phyloP scores from a whole-genome alignment of 2,329 filamentous ascomycete species.

The Chaetomiaceae sp. region DNA sequence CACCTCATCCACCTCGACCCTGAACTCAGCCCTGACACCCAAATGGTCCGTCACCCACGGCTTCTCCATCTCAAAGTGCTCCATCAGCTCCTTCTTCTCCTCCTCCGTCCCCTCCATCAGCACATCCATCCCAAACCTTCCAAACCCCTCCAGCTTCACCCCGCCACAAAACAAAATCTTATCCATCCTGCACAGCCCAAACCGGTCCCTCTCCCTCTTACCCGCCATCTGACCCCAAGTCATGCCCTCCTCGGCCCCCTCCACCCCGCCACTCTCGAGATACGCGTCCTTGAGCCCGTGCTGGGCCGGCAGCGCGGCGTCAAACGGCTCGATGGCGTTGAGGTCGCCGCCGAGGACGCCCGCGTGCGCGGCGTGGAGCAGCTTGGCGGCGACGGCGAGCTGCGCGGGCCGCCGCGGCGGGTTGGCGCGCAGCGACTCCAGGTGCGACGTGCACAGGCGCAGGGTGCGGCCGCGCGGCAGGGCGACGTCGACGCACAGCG shows the following conservation, averaged over 20 bases:
- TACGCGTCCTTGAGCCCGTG: slow-evolving; percentile 48
- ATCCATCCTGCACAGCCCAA: slow-evolving; percentile 49
- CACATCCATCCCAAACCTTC: slow-evolving; percentile 43
- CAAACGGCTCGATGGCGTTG: slow-evolving; percentile 52
- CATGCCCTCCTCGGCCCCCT: slow-evolving; percentile 45
- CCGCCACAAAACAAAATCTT: slow-evolving; percentile 49
- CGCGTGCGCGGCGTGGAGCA: slow-evolving; percentile 37
- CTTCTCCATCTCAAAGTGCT: slow-evolving; percentile 30
- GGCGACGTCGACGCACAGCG: slow-evolving; percentile 46
- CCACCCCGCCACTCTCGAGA: slow-evolving; percentile 43
- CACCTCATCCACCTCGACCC: background rate
- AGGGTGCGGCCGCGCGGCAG: slow-evolving; percentile 29
- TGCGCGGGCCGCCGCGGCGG: slow-evolving; percentile 46
- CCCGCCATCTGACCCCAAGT: slow-evolving; percentile 53
- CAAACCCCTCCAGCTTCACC: slow-evolving; percentile 30
- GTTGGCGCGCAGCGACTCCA: slow-evolving; percentile 46
- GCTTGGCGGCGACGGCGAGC: slow-evolving; percentile 37
- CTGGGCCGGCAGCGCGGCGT: slow-evolving; percentile 40
- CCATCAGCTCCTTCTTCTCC: slow-evolving; percentile 22
- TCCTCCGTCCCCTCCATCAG: slow-evolving; percentile 30
- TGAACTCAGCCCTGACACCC: slow-evolving; percentile 33
- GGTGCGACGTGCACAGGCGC: slow-evolving; percentile 50
- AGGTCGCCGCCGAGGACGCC: slow-evolving; percentile 49
- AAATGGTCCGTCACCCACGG: slow-evolving; percentile 47
- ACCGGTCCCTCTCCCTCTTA: slow-evolving; percentile 34